phyloP scores from a whole-genome alignment of 495 filamentous ascomycete species.

The Cercophora newfieldiana region DNA sequence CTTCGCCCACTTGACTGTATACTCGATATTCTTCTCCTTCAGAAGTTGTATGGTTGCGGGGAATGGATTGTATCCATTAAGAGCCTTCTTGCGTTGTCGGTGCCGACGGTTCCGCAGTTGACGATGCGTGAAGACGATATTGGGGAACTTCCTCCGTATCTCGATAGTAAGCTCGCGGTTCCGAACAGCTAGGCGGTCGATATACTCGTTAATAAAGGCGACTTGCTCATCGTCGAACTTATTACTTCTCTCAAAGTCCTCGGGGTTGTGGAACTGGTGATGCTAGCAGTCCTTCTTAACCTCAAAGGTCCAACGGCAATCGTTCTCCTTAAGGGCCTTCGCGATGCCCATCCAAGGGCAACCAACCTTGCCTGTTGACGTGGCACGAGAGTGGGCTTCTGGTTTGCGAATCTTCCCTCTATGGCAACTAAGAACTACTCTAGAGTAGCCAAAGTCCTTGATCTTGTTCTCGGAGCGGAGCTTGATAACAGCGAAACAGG shows the following conservation, averaged over 20 bases:
- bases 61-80: neutral
- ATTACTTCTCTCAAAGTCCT: neutral
- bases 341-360: neutral
- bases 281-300: neutral
- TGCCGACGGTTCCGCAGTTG: neutral
- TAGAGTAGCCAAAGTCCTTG: neutral
- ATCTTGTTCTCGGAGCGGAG: neutral
- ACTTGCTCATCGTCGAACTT: neutral
- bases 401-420: neutral
- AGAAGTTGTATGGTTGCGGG: neutral
- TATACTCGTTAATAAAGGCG: neutral
- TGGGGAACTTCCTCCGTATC: neutral
- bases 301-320: neutral
- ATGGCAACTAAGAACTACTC: neutral
- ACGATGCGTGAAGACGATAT: neutral
- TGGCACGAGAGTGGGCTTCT: neutral
- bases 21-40: neutral
- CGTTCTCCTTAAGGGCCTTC: neutral
- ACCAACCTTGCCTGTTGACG: neutral
- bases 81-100: neutral
- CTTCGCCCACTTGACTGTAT: conserved; percentile 4
- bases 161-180: neutral
- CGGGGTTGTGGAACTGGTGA: neutral
- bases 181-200: neutral
- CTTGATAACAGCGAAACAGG: neutral